phyloP scores from a whole-genome alignment of 352 stramenopile genomes.

The Pythium phragmiticola region DNA sequence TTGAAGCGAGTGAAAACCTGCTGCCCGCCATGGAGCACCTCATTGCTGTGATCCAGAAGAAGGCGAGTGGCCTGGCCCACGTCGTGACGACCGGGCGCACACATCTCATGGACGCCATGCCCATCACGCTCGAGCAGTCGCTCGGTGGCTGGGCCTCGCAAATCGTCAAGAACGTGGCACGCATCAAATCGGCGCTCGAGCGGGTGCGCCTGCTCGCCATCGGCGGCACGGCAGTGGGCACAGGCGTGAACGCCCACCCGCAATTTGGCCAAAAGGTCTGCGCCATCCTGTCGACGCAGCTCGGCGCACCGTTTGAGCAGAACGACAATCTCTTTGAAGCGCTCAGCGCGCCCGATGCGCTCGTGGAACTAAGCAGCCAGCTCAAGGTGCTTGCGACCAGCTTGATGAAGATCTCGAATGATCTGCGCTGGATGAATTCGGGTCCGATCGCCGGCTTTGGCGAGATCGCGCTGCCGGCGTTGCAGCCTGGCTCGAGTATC shows the following conservation, averaged over 20 bases:
- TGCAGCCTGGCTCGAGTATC: constrained; percentile 93
- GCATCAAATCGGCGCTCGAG: constrained; percentile 45
- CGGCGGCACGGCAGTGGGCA: constrained; percentile 60
- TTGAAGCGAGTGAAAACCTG: constrained; percentile 53
- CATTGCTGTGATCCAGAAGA: constrained; percentile 34
- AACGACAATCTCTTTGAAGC: constrained; percentile 80
- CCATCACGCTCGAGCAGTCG: constrained; percentile 48
- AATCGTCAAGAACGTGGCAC: constrained; percentile 52
- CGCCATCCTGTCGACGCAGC: constrained; percentile 34
- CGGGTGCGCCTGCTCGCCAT: constrained; percentile 52
- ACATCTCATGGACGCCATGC: constrained; percentile 79
- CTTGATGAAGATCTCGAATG: constrained; percentile 96
- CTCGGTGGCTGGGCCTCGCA: constrained; percentile 51
- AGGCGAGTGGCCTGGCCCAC: constrained; percentile 36
- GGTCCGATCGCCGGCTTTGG: constrained; percentile 92
- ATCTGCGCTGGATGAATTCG: constrained; percentile 90
- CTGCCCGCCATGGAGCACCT: constrained; percentile 59
- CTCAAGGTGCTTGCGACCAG: constrained; percentile 90
- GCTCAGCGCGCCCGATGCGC: constrained; percentile 90
- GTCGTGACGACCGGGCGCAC: constrained; percentile 63
- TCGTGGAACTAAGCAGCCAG: constrained; percentile 90
- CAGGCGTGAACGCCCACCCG: constrained; percentile 57
- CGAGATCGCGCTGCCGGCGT: constrained; percentile 88
- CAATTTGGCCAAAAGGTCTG: constrained; percentile 48
- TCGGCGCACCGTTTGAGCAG: constrained; percentile 41